phyloP scores from a whole-genome alignment of 2,329 filamentous ascomycete species.

The Colletotrichum acutatum region DNA sequence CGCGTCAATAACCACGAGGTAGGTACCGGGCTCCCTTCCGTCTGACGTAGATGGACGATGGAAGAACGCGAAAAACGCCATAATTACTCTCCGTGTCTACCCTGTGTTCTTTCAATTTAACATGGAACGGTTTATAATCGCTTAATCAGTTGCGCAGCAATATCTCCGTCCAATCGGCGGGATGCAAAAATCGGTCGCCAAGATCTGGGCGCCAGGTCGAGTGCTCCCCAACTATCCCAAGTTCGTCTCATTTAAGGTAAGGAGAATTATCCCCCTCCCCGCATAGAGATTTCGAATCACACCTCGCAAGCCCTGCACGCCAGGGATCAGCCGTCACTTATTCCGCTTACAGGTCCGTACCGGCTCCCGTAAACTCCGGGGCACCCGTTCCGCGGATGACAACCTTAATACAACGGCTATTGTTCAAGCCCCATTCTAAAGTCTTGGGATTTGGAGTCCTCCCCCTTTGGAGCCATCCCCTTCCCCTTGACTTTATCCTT shows the following conservation, averaged over 20 bases:
- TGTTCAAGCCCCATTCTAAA: background rate
- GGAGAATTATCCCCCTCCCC: background rate
- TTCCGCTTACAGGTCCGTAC: background rate
- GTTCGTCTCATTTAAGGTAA: constrained; percentile 20
- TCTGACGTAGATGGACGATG: too few species aligned
- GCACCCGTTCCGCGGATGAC: background rate
- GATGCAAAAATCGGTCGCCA: constrained; percentile 5
- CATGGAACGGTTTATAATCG: constrained; percentile 16
- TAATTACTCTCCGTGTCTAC: background rate
- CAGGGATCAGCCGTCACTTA: background rate
- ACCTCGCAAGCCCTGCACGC: background rate
- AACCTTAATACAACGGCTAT: constrained; percentile 30
- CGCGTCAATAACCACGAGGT: too few species aligned
- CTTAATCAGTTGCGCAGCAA: constrained; percentile 18
- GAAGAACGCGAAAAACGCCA: background rate
- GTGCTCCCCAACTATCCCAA: constrained; percentile 8
- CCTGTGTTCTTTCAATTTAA: background rate
- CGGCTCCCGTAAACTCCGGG: background rate
- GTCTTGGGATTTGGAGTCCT: background rate
- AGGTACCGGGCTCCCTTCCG: too few species aligned
- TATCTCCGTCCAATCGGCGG: constrained; percentile 31
- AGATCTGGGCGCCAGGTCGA: background rate
- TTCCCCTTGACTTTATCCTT: background rate
- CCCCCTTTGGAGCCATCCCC: too few species aligned
- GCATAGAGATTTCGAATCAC: background rate